Percentiles rank a stretch among this genome's conserved stretches.
These are phyloP conservation scores for Dipteronia dyeriana DNA, from an alignment of 345 rosid species.

Conservation along the genomic window DNA sequence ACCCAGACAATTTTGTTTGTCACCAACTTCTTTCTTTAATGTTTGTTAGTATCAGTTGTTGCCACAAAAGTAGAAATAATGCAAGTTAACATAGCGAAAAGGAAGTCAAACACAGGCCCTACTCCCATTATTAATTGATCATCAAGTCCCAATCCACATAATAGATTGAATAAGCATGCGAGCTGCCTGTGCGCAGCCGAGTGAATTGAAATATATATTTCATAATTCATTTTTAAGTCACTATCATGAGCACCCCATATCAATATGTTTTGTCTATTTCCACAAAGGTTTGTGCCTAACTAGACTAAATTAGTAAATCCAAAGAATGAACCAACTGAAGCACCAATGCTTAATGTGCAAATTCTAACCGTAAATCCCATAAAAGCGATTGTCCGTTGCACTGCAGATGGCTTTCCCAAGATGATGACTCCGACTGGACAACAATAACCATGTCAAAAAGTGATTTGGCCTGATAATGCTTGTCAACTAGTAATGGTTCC, in stretches of 20 bases:
- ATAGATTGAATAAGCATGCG: neutral
- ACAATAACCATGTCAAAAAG: constrained; percentile 94
- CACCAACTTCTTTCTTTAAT: neutral
- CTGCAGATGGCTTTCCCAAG: constrained; percentile 98
- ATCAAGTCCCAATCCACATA: neutral
- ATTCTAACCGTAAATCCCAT: constrained; percentile 85
- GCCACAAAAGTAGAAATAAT: neutral
- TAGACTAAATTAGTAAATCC: constrained; percentile 5
- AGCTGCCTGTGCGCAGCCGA: neutral
- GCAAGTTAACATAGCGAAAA: neutral
- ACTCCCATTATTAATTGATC: neutral
- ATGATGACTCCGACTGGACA: constrained; percentile 85
- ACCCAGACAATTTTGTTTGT: neutral
- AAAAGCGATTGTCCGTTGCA: constrained; percentile 91
- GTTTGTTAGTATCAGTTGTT: neutral
- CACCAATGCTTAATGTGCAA: neutral
- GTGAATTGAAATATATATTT: neutral
- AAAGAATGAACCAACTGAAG: constrained; percentile 9
- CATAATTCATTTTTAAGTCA: neutral
- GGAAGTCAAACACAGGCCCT: neutral
- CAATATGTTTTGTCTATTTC: neutral
- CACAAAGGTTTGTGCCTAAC: constrained; percentile 5
- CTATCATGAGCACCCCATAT: neutral
- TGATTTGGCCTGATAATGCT: constrained; percentile 93
- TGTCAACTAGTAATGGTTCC: constrained; percentile 86